These are phyloP conservation scores for Cryomyces minteri DNA, from an alignment of 495 filamentous ascomycete genomes.

Conservation along the genomic window DNA sequence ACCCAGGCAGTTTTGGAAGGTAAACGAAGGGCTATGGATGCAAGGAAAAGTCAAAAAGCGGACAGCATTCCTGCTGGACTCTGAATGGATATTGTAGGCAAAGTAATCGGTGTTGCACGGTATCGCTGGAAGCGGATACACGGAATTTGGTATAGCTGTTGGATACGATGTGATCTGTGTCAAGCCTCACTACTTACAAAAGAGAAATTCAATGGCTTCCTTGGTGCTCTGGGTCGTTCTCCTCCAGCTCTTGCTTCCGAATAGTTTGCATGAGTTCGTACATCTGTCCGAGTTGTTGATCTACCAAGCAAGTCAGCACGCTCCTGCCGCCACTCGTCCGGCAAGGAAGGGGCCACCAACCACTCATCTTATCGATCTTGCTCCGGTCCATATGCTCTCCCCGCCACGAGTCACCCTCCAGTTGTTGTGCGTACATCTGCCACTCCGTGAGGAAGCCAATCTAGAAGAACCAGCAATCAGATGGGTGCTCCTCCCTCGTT, in stretches of 20 bases:
- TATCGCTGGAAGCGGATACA: neutral
- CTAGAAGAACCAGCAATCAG: constrained; percentile 21
- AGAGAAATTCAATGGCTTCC: neutral
- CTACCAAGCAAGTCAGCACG: constrained; percentile 24
- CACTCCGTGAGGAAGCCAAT: constrained; percentile 93
- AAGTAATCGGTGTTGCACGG: neutral
- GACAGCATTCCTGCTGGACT: neutral
- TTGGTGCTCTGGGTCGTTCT: constrained; percentile 15
- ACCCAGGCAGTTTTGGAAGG: too few species aligned
- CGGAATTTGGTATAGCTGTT: neutral
- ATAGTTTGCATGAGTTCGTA: constrained; percentile 90
- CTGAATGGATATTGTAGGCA: neutral
- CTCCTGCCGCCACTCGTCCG: neutral
- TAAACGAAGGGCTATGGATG: too few species aligned
- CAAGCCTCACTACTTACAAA: neutral
- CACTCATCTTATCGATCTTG: constrained; percentile 88
- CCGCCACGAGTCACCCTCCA: constrained; percentile 72
- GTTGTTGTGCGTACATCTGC: constrained; percentile 80
- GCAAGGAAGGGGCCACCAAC: constrained; percentile 30
- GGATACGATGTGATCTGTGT: neutral
- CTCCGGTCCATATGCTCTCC: constrained; percentile 57
- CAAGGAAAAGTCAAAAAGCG: too few species aligned
- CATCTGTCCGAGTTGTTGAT: constrained; percentile 82
- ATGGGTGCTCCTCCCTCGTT: neutral
- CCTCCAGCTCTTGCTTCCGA: constrained; percentile 35